Base-by-base conservation (phyloP, 1,284 basidiomycete species). In the Rhodotorula sp. region DNA sequence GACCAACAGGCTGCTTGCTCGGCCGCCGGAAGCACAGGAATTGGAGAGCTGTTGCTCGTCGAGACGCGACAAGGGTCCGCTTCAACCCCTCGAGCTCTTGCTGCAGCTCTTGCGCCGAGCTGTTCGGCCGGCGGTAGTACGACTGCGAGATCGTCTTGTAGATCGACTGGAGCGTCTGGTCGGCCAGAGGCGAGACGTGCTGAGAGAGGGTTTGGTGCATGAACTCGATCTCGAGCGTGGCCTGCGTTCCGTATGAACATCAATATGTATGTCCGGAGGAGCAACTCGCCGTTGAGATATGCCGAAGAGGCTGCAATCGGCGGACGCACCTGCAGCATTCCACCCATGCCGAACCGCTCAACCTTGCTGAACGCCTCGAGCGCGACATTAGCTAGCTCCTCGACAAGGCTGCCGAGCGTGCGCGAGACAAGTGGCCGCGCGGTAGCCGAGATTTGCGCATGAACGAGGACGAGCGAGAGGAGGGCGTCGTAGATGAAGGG, bases 221-320 rank as follows among this genome's bases (percentile, higher is more conserved):
- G 82, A 98, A 99, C 81, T 99, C 96, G 76, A 98, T 97, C 81
- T 99, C 96, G 40, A 99, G 87, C 4, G 96, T 99, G 4, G 96
- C 95, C 89, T 96, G 78, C n/a, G 26, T 28, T 22, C 53, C 9
- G 26, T 8, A 15, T 8, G 7, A 44, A 44, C 40, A 44, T 44
- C 61, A 48, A 26, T 18, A 5, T 8, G 31, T 5, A 24, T 7
- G 10, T 26, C n/a, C 9, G 52, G 52, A 2, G 28, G 4, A 37
- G 53, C 22, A 13, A 1, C 13, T 10, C 20, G 16, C 31, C 24
- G 31, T 18, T 13, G 9, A 6, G 10, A 5, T 1, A 24, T 44
- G n/a, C 2, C n/a, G 46, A 20, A 22, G 9, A 22, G 20, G 5
- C 28, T 48, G 31, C 30, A n/a, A 26, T 46, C 4, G 31, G 0